These are phyloP conservation scores for Chrysoporthe deuterocubensis DNA, from an alignment of 2,329 filamentous ascomycete species.

Conservation along the genomic window DNA sequence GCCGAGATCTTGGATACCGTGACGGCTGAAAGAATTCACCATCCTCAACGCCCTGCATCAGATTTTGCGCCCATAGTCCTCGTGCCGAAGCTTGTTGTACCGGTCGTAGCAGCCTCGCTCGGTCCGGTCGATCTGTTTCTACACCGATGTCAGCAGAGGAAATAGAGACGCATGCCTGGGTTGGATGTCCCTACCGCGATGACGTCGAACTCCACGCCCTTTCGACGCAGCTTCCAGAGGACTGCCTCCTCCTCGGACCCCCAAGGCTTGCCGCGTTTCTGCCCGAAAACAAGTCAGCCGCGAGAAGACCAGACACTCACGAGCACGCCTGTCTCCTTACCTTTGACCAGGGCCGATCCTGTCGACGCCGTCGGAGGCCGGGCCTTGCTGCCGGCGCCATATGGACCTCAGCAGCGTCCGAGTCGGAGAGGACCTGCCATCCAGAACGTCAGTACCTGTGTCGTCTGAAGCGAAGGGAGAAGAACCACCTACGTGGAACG, in stretches of 20 bases:
- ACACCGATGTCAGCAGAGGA: background rate
- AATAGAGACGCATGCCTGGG: rapidly evolving
- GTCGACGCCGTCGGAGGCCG: background rate
- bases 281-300: background rate
- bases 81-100: slow-evolving; percentile 28
- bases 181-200: slow-evolving; percentile 18
- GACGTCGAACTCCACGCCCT: slow-evolving; percentile 26
- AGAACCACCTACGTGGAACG: background rate
- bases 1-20: no score
- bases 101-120: slow-evolving; percentile 28
- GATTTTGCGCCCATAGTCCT: slow-evolving; percentile 13
- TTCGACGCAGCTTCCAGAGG: slow-evolving; percentile 26
- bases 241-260: slow-evolving; percentile 22
- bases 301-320: background rate
- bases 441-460: background rate
- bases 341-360: slow-evolving; percentile 27
- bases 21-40: no score
- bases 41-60: no score
- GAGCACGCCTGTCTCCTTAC: background rate
- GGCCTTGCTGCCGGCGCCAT: background rate
- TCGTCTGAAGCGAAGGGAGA: background rate
- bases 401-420: slow-evolving; percentile 1
- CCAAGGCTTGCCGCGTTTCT: slow-evolving; percentile 30
- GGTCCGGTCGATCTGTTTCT: slow-evolving; percentile 27
- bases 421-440: slow-evolving; percentile 2